Evolutionary conservation across 164 flowering plant genomes (phyloP), one percentile per base, ranked within the genome.

Genomic region (Vitis riparia): DNA sequence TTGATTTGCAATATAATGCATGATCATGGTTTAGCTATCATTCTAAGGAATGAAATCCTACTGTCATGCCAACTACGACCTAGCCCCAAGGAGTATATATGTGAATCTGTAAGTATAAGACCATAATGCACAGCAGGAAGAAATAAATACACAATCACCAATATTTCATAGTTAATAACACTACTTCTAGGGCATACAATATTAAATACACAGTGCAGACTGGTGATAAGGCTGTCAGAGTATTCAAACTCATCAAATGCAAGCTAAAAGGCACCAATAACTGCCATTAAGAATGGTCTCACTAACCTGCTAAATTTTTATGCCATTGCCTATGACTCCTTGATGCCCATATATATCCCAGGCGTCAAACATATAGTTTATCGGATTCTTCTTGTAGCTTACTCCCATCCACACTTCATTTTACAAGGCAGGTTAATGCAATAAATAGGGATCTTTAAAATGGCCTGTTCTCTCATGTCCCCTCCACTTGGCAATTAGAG

Each of bases 101-200:
- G 27, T 23, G 27, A 23, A 23, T 23, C 27, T 23, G 27, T 1
- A 23, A 62, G 50, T 37, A 15, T 32, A 62, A 44, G 65, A 10
- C 51, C 51, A n/a, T 15, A 16, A 62, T 49, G 48, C 65, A 62
- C 50, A 44, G 48, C 65, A 62, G 52, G 14, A 62, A 17, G 65
- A 44, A 44, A 14, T 62, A 2, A 9, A 62, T 50, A 14, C 51
- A n/a, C n/a, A 13, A 53, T 6, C 15, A 53, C 56, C 44, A 53
- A n/a, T 13, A 13, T 11, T 53, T 13, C 6, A 53, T n/a, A 53
- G 56, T 53, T 3, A 53, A 51, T 53, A 16, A 1, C 37, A 64
- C n/a, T 17, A 32, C 55, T 50, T 14, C 51, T 3, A 50, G 55
- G 7, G 53, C 49, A 49, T 52, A 48, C 67, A 50, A 13, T 50